Conservation (phyloP, 2,329 filamentous ascomycete genomes). For the Aplosporella prunicola region DNA sequence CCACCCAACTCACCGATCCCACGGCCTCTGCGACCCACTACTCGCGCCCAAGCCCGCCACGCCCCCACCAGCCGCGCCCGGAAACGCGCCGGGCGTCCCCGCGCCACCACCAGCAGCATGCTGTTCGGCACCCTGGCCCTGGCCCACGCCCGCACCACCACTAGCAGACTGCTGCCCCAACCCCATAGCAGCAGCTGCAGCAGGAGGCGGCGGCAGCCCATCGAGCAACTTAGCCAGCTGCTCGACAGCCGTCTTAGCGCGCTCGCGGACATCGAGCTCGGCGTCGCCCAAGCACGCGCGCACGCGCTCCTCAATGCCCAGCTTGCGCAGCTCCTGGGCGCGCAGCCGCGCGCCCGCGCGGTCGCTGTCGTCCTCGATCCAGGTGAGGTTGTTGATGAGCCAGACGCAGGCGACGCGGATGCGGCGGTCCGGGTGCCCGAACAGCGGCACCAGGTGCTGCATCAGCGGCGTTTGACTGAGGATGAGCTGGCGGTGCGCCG, state of each 20-base stretch:
- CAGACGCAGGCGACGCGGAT: conserved; percentile 74
- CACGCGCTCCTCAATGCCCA: conserved; percentile 59
- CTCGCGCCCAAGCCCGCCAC: too few relatives aligned
- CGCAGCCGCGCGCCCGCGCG: conserved; percentile 55
- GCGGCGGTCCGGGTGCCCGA: conserved; percentile 60
- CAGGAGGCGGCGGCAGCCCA: too few relatives aligned
- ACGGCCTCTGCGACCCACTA: too few relatives aligned
- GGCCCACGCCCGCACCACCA: too few relatives aligned
- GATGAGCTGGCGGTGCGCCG: conserved; percentile 57
- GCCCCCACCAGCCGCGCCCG: too few relatives aligned
- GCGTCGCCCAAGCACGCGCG: conserved; percentile 58
- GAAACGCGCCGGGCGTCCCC: too few relatives aligned
- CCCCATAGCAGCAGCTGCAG: too few relatives aligned
- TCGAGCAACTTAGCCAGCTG: conserved; percentile 32
- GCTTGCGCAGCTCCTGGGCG: conserved; percentile 55
- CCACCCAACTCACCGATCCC: too few relatives aligned
- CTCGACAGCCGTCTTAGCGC: conserved; percentile 69
- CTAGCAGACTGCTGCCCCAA: too few relatives aligned
- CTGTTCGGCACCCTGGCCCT: too few relatives aligned
- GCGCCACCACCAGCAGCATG: too few relatives aligned
- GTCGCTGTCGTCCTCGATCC: conserved; percentile 66
- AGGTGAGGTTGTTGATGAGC: conserved; percentile 77
- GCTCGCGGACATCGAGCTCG: conserved; percentile 74
- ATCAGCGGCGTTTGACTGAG: conserved; percentile 68
- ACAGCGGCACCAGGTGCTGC: conserved; percentile 61